Evolutionary conservation across 805 yeast genomes (phyloP).

Genomic region (Kurtzmaniella cleridarum): DNA sequence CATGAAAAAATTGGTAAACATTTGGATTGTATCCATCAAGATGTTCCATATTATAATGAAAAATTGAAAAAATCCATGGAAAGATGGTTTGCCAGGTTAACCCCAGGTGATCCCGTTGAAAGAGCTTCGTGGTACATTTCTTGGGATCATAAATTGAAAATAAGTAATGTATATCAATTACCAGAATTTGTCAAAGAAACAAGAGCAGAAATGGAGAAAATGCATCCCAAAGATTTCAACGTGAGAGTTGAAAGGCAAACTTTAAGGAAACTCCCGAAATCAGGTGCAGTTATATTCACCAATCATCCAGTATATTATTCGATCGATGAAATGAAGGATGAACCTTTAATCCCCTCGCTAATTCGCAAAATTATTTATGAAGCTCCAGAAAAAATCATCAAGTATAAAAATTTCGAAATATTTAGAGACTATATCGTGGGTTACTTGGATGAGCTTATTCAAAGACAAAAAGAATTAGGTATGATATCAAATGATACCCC

Average conservation of each 20-base stretch:
- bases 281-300: slow-evolving; percentile 63
- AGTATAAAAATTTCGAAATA: slow-evolving; percentile 56
- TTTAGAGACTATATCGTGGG: slow-evolving; percentile 56
- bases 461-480: slow-evolving; percentile 54
- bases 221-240: slow-evolving; percentile 50
- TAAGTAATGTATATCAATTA: slow-evolving; percentile 51
- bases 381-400: slow-evolving; percentile 60
- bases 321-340: slow-evolving; percentile 75
- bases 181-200: slow-evolving; percentile 39
- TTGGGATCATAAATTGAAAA: slow-evolving; percentile 62
- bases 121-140: slow-evolving; percentile 72
- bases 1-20: slow-evolving; percentile 54
- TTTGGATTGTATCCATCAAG: slow-evolving; percentile 59
- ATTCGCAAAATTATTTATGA: slow-evolving; percentile 57
- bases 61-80: slow-evolving; percentile 68
- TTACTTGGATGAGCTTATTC: slow-evolving; percentile 51
- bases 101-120: slow-evolving; percentile 59
- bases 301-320: slow-evolving; percentile 77
- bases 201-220: slow-evolving; percentile 20
- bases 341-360: slow-evolving; percentile 72
- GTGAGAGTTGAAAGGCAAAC: slow-evolving; percentile 74
- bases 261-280: slow-evolving; percentile 58
- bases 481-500: slow-evolving; percentile 52
- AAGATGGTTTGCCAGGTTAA: slow-evolving; percentile 61
- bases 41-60: slow-evolving; percentile 65